These are phyloP conservation scores for Neospermospora avenae DNA, from an alignment of 2,329 filamentous ascomycete genomes.

Conservation along the genomic window DNA sequence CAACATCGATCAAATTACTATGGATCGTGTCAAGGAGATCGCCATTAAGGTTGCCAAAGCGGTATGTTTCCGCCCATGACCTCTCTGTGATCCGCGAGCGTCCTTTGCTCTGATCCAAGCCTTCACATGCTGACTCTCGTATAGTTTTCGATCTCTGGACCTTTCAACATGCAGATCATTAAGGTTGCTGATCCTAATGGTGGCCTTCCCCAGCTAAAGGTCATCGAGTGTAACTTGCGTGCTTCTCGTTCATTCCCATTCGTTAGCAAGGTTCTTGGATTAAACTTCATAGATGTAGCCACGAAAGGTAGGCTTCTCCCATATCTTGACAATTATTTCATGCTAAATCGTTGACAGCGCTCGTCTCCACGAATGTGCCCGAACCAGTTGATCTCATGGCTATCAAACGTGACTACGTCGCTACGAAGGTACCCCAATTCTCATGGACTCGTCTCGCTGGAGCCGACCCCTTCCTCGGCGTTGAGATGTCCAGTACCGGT, in stretches of 20 bases:
- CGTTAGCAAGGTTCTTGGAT: constrained; percentile 92
- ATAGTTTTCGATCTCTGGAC: constrained; percentile 86
- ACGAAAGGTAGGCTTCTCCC: constrained; percentile 53
- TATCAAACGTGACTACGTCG: constrained; percentile 83
- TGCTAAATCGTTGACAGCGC: constrained; percentile 45
- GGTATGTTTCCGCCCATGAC: not conserved
- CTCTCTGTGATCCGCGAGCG: no score
- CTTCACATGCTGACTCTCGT: not conserved
- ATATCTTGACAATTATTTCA: no score
- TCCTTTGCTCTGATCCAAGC: not conserved
- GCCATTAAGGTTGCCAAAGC: constrained; percentile 94
- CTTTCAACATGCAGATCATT: constrained; percentile 99
- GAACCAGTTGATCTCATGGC: constrained; percentile 85
- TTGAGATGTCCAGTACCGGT: constrained; percentile 95
- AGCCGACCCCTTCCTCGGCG: constrained; percentile 94
- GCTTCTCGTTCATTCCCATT: constrained; percentile 98
- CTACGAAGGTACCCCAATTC: constrained; percentile 98
- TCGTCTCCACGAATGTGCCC: constrained; percentile 81
- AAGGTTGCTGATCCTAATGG: constrained; percentile 77
- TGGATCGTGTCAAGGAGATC: constrained; percentile 91
- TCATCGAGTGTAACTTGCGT: constrained; percentile 97
- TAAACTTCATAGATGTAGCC: constrained; percentile 94
- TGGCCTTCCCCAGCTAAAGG: constrained; percentile 76
- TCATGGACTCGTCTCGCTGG: constrained; percentile 97
- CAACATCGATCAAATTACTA: constrained; percentile 70